A percentile compares a stretch with the other conserved stretches of the same genome.
Evolutionary conservation across 2,329 filamentous ascomycete species (phyloP).

Genomic region (Xylaria sp.): DNA sequence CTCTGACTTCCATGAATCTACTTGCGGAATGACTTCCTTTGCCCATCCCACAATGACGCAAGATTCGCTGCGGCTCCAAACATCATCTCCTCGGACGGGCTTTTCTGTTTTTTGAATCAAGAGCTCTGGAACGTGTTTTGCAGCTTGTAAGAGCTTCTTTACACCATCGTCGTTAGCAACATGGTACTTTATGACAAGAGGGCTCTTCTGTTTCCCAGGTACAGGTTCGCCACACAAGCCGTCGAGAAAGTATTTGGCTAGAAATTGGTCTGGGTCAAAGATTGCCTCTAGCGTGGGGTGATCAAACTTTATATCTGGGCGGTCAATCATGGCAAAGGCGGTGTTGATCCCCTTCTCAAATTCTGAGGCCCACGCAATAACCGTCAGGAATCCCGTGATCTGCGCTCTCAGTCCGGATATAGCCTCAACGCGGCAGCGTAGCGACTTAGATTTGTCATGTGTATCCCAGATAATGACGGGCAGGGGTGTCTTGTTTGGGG

Average conservation of each 20-base stretch:
- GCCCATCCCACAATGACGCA: slow-evolving; percentile 30
- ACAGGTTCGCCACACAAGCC: slow-evolving; percentile 18
- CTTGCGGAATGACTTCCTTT: slow-evolving; percentile 7
- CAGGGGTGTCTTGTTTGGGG: slow-evolving; percentile 25
- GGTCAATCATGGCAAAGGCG: slow-evolving; percentile 30
- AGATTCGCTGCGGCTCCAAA: not conserved
- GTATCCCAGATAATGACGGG: slow-evolving; percentile 31
- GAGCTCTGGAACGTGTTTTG: slow-evolving; percentile 7
- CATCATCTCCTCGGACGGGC: not conserved
- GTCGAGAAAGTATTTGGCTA: slow-evolving; percentile 34
- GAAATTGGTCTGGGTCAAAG: slow-evolving; percentile 27
- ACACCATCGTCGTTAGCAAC: not conserved
- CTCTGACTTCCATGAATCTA: slow-evolving; percentile 12
- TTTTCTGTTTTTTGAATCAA: not conserved
- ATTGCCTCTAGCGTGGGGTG: slow-evolving; percentile 22
- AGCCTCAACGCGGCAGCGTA: slow-evolving; percentile 13
- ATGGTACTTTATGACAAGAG: slow-evolving; percentile 2
- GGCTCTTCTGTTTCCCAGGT: slow-evolving; percentile 9
- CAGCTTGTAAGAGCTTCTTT: slow-evolving; percentile 14
- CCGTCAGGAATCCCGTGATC: slow-evolving; percentile 8
- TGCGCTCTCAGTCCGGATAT: slow-evolving; percentile 23
- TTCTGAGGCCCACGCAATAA: slow-evolving; percentile 28
- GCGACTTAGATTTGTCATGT: not conserved
- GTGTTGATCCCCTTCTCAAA: slow-evolving; percentile 21
- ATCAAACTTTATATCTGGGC: slow-evolving; percentile 12